Evolutionary conservation across 176 grass and related monocot genomes (phyloP).

Genomic region (Avena insularis): DNA sequence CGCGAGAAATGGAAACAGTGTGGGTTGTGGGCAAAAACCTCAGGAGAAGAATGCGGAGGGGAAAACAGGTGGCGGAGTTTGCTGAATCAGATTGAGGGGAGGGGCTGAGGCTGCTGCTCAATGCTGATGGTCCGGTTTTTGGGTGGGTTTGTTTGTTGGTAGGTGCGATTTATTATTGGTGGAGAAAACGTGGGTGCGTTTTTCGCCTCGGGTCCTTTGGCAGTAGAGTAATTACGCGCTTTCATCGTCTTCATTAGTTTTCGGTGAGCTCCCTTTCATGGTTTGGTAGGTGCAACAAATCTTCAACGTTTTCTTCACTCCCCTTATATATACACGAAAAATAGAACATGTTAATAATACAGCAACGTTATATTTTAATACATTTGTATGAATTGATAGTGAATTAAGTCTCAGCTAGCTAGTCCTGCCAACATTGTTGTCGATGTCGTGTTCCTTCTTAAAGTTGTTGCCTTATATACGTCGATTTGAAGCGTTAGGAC

Average conservation of each 20-base stretch:
- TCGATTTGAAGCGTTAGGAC: too few species aligned
- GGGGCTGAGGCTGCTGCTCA: background rate
- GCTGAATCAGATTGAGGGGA: slow-evolving; percentile 36
- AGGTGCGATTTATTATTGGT: slow-evolving; percentile 53
- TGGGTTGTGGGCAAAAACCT: slow-evolving; percentile 52
- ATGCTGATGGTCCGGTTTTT: slow-evolving; percentile 8
- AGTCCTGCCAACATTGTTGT: too few species aligned
- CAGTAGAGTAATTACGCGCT: background rate
- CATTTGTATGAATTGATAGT: background rate
- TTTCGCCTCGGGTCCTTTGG: background rate
- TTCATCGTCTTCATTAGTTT: background rate
- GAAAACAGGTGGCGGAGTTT: slow-evolving; percentile 46
- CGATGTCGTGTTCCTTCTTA: too few species aligned
- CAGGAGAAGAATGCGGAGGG: slow-evolving; percentile 24
- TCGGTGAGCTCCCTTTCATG: background rate
- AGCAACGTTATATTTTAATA: background rate
- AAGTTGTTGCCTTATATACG: too few species aligned
- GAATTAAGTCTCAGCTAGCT: background rate
- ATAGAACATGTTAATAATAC: too few species aligned
- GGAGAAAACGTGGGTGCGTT: slow-evolving; percentile 33
- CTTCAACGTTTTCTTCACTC: slow-evolving; percentile 28
- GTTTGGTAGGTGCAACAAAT: slow-evolving; percentile 3
- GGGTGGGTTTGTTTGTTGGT: slow-evolving; percentile 15
- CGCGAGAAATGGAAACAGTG: slow-evolving; percentile 53
- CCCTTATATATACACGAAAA: background rate